Evolutionary conservation across 306 rosid species (phyloP).

Genomic region (Herpetospermum pedunculosum): DNA sequence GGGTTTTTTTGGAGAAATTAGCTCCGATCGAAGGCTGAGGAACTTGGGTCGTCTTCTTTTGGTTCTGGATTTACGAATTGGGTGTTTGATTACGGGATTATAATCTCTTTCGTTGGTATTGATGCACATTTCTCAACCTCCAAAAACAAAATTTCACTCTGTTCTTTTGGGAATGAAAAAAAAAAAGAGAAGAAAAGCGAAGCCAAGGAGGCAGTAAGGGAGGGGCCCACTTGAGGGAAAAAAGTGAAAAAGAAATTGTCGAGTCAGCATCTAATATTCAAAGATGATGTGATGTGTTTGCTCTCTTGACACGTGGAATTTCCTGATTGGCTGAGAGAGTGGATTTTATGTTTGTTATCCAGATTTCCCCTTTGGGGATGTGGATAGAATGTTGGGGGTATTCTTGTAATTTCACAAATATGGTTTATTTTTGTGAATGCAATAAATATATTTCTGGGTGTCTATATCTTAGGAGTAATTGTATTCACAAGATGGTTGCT

Average conservation of each 20-base stretch:
- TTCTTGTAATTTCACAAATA: not conserved
- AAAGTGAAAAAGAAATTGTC: not conserved
- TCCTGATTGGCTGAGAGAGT: constrained; percentile 26
- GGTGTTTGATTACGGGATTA: not conserved
- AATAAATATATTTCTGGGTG: not conserved
- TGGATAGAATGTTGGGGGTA: constrained; percentile 17
- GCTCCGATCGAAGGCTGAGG: constrained; percentile 42
- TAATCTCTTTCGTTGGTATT: not conserved
- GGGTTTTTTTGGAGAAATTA: constrained; percentile 15
- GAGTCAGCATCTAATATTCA: not conserved
- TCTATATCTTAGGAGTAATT: not conserved
- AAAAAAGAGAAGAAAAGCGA: not conserved
- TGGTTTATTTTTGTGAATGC: not conserved
- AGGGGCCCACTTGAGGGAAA: not conserved
- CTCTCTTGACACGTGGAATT: constrained; percentile 41
- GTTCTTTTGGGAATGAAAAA: not conserved
- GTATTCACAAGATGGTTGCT: constrained; percentile 4
- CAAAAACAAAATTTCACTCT: not conserved
- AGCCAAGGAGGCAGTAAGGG: not conserved
- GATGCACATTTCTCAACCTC: not conserved
- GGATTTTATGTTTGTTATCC: constrained; percentile 71
- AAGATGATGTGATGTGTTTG: constrained; percentile 29
- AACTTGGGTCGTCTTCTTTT: constrained; percentile 58
- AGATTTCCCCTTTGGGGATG: constrained; percentile 39
- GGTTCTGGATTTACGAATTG: constrained; percentile 32